phyloP scores from a whole-genome alignment of 1,284 basidiomycete species.

The Leccinum ponderosum region DNA sequence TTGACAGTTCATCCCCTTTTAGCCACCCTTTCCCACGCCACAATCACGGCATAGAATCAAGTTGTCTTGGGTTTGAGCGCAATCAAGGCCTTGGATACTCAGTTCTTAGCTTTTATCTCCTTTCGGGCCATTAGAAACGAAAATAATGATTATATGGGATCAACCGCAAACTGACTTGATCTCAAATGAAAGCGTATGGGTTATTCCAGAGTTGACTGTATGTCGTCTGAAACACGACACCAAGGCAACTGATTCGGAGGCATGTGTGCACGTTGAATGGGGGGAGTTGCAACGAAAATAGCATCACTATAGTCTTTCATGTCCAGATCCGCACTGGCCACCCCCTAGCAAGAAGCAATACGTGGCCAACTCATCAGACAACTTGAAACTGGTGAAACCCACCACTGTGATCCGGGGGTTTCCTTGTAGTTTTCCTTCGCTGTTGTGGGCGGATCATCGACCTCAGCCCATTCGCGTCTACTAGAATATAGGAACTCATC shows the following conservation, averaged over 20 bases:
- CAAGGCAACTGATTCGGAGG: not conserved
- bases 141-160: no score
- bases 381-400: not conserved
- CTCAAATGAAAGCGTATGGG: not conserved
- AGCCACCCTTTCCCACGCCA: not conserved
- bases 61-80: no score
- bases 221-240: not conserved
- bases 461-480: no score
- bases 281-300: no score
- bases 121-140: not conserved
- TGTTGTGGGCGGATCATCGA: no score
- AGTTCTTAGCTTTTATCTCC: not conserved
- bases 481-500: no score
- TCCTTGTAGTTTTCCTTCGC: no score
- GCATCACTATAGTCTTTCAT: not conserved
- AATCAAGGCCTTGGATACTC: no score
- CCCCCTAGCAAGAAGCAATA: not conserved
- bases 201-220: not conserved
- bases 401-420: no score
- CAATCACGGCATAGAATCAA: not conserved
- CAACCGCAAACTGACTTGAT: not conserved
- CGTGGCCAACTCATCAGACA: no score
- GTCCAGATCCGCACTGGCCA: not conserved
- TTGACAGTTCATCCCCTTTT: no score
- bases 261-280: not conserved